Evolutionary conservation across 2,329 filamentous ascomycete genomes (phyloP), one percentile per base, ranked within the genome.

Genomic region (Ceratocystis lukuohia): DNA sequence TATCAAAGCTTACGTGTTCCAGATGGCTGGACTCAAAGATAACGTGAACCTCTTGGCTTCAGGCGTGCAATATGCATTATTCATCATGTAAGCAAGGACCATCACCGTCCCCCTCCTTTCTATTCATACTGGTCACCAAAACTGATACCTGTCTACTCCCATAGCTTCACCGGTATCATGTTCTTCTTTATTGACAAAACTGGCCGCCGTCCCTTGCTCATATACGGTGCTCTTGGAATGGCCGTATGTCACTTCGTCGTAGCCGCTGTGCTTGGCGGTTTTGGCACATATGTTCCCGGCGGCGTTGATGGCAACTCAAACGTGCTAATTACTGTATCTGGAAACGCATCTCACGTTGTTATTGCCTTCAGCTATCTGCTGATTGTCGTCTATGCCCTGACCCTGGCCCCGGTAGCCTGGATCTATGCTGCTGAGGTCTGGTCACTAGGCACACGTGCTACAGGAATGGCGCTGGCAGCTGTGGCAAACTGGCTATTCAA

Each of bases 191-290:
- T 84, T 48, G 82, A 84, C 65, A 76, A 74, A 17, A 76, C 80
- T 12, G 86, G 86, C 25, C 79, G 86, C 66, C 86, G 86, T 59
- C 82, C 84, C 66, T 78, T 88, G 6, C 80, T 89, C 67, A 83
- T 88, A 62, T 75, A 80, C n/a, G 87, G 87, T 67, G 83, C 79
- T 45, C 76, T 86, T 22, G 83, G 86, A 28, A 89, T 89, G 87
- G 82, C 78, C 3, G 71, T 81, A 1, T 88, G 79, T 69, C 82
- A 84, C 72, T 83, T 80, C 46, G 74, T 80, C 62, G 82, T 83
- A 25, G 82, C 79, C 1, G 82, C 77, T 5, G 75, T 83, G 10
- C 78, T 84, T 69, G 80, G 78, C 5, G 74, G 72, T 1, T 76
- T 80, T 65, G 81, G 80, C 22, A 70, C 71, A 3, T 70, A 74